Evolutionary conservation across 1,139 yeast species (phyloP), one percentile per base, ranked within the genome.

Genomic region (Yamadazyma dushanensis): DNA sequence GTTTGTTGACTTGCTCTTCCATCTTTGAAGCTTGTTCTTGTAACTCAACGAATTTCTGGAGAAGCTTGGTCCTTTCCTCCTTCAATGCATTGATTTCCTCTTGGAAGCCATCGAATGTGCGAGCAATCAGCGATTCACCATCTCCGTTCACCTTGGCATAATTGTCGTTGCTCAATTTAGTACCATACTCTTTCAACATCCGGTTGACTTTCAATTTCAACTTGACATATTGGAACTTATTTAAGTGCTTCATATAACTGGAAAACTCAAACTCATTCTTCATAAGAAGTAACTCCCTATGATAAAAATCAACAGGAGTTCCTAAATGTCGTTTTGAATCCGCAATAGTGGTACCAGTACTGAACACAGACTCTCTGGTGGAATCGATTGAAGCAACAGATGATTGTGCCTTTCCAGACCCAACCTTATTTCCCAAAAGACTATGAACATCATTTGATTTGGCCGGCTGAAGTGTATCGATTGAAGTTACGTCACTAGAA

Each of bases 261-360:
- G 78, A 64, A 51, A 83, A 82, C 35, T 80, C 84, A 31, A 80
- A 61, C 51, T 83, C 90, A 50, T 82, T 83, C 38, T 73, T 71
- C 40, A 73, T 53, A 26, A 83, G 61, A 35, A 82, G 54, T 20
- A 82, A 59, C 45, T 83, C 85, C 39, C 89, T 59, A 38, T 74
- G 77, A 46, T 75, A 80, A 45, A 66, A 76, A 29, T 69, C 68
- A 10, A 71, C 35, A 0, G 59, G 56, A 2, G 57, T 51, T 2
- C 68, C 70, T 10, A 29, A 17, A 3, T n/a, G 20, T 17, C 26
- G 31, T 18, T 35, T 21, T 23, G 35, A 8, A 6, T 38, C 41
- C 3, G 18, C 9, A 5, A 16, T n/a, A 8, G 18, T 22, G 16
- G 33, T 32, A 11, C 29, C 29, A 13, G 23, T 21, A 16, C 36